Base-by-base conservation (phyloP, 192 early-diverging fungal genomes). In the Podila verticillata region DNA sequence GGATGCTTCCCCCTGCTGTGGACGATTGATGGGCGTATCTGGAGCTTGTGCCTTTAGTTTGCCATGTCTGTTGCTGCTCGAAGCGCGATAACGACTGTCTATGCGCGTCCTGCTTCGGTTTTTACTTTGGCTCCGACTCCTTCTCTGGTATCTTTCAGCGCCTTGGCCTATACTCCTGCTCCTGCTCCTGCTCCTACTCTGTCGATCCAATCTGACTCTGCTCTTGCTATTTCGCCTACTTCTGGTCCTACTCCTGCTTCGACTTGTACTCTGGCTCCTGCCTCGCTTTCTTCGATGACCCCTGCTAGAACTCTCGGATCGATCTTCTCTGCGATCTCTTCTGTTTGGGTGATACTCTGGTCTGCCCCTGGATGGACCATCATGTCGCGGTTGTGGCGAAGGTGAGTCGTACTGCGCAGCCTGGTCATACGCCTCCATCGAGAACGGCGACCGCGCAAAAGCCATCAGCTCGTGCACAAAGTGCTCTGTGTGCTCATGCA, bases 361-460 rank as follows among this genome's bases (percentile, higher is more conserved):
- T 44, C 39, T 44, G 39, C 39, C 17, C 39, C 39, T 15, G 3
- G 39, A 4, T 7, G 39, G 39, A 12, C 39, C 39, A 44, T 44
- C 39, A 10, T 44, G 39, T 12, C 39, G 12, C 39, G 12, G 39
- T 17, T 15, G 39, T 17, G 39, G 15, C 39, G 12, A 1, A 44
- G n/a, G n/a, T n/a, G n/a, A n/a, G 35, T 57, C 70, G 36, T 80
- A 80, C 49, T 80, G 77, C 2, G 77, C 77, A 7, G 28, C 19
- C 1, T 48, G 44, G 48, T 80, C 77, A 36, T 80, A 80, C 1
- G 70, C 66, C 47, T 71, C 77, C 0, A 80, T 73, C 24, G 69
- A 71, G 35, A 67, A 67, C 0, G 77, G 70, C 5, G 77, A 80
- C 56, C 77, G 72, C 13, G 77, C 77, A 68, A 80, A 80, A 0